Base-by-base conservation (phyloP, 306 rosid species). In the Astragalus membranaceus region DNA sequence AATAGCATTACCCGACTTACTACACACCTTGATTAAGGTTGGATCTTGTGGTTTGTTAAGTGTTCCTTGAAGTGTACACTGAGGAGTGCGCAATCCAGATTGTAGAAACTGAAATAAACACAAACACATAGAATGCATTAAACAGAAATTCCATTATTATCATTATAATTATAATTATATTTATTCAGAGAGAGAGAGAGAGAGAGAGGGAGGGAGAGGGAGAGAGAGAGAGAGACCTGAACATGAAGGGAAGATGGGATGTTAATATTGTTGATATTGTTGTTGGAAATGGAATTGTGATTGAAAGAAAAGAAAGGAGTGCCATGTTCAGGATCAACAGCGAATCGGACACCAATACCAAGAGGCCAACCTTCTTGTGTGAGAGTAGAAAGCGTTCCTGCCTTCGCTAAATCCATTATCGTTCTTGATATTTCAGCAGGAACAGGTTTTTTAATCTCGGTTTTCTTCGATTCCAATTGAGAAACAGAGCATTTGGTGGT, bases 391-490 rank as follows among this genome's bases (percentile, higher is more conserved):
- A 93, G 88, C 6, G 97, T 88, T 1, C 96, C 98, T 6, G 76
- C 86, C 7, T 72, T 82, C 3, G 88, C 86, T 51, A 93, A 70
- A 76, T 90, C 98, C 94, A 93, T 74, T 12, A 93, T 84, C 10
- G 96, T 93, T 76, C 97, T 79, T 6, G 97, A 93, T 55, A 87
- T 85, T 82, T 93, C 97, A n/a, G 97, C 88, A 0, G 97, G 94
- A 14, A 76, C 80, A 2, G 96, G 96, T 84, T 83, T 93, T 10
- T 41, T 32, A 2, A 10, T 75, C 4, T 64, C 88, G 53, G 26
- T 59, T 78, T 37, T 66, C 78, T 67, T 74, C 62, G 75, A 6
- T 78, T 82, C 86, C 76, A 77, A 64, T 16, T 79, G 89, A 74
- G 89, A 79, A 32, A 84, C 60, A 3, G 90, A 82, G 79, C 94